Conservation (phyloP, 106 monocot genomes). For the Chionographis japonica region DNA sequence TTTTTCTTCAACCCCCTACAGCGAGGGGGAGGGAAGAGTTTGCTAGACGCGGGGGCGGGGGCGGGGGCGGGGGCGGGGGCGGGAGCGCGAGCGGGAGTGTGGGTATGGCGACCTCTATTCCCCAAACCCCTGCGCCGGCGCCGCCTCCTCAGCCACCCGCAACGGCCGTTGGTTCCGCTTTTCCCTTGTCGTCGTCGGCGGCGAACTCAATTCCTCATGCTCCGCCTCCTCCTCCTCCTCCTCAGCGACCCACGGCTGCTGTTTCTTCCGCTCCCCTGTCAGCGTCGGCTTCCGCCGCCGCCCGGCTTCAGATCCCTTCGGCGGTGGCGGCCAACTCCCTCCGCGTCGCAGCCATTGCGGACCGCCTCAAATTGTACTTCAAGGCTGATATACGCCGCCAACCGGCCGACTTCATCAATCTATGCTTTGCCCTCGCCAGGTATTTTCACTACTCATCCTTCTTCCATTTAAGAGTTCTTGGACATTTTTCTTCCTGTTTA, state of each 20-base stretch:
- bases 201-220: background rate
- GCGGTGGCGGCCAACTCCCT: slow-evolving; percentile 12
- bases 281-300: background rate
- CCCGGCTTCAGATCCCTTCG: background rate
- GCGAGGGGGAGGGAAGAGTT: no score
- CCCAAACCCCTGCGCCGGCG: no score
- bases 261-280: background rate
- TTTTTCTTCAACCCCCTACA: no score
- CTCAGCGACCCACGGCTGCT: background rate
- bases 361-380: slow-evolving; percentile 10
- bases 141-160: no score
- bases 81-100: no score
- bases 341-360: slow-evolving; percentile 12
- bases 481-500: background rate
- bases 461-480: background rate
- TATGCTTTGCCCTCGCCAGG: slow-evolving; percentile 29
- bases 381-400: background rate
- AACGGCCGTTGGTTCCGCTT: no score
- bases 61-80: no score
- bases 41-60: no score
- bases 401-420: slow-evolving; percentile 9
- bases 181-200: no score
- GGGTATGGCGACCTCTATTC: no score
- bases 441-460: background rate
- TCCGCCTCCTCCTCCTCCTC: background rate